A percentile compares a stretch with the other conserved stretches of the same genome.
These are phyloP conservation scores for Coprinopsis cinerea DNA, from an alignment of 768 basidiomycete species.

Conservation along the genomic window DNA sequence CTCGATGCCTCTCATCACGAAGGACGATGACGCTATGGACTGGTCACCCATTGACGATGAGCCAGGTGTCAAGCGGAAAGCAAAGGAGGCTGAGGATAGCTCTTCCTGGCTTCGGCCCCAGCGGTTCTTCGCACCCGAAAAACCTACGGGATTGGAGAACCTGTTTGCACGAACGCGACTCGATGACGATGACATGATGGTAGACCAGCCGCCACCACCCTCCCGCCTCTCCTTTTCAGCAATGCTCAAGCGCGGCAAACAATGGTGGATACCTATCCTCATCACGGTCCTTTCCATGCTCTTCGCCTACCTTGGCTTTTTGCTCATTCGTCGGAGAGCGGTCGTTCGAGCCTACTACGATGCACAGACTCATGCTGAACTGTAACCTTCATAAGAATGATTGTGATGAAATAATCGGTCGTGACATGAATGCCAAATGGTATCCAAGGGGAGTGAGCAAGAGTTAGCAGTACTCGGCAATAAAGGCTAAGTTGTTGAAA, in stretches of 20 bases:
- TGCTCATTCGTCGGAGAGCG: neutral
- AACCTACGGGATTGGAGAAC: slow-evolving; percentile 69
- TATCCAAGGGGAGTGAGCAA: too few relatives aligned
- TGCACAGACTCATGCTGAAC: too few relatives aligned
- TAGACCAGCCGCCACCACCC: slow-evolving; percentile 1
- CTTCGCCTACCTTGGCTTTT: neutral
- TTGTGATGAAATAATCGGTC: too few relatives aligned
- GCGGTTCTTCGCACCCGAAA: slow-evolving; percentile 71
- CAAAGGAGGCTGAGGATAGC: slow-evolving; percentile 28
- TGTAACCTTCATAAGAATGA: too few relatives aligned
- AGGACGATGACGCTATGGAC: slow-evolving; percentile 41
- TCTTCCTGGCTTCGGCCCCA: slow-evolving; percentile 60
- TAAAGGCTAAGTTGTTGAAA: too few relatives aligned
- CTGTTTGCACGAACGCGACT: slow-evolving; percentile 59
- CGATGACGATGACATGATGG: slow-evolving; percentile 35
- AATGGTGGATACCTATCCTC: slow-evolving; percentile 1
- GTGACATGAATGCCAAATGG: too few relatives aligned
- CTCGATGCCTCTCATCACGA: too few relatives aligned
- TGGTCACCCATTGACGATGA: slow-evolving; percentile 54
- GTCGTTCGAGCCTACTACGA: neutral
- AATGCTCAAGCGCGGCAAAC: slow-evolving; percentile 4
- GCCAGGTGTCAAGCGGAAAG: slow-evolving; percentile 18
- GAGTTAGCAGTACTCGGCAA: too few relatives aligned
- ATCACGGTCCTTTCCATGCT: neutral
- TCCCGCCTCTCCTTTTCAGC: neutral